phyloP scores from a whole-genome alignment of 2,329 filamentous ascomycete species.

The Madurella fahalii region DNA sequence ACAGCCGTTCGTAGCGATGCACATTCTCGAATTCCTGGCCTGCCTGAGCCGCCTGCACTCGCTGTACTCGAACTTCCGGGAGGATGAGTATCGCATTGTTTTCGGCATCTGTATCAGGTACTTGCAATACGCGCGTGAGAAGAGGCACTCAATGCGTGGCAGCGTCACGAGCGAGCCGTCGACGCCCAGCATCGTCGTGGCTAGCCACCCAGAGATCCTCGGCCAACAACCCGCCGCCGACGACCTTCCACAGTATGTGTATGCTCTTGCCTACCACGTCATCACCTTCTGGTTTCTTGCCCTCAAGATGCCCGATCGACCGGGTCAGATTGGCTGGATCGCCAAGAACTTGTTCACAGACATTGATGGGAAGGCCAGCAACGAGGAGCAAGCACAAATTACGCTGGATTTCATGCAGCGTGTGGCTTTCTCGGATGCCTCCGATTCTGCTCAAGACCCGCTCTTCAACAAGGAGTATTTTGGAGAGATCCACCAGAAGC shows the following conservation, averaged over 20 bases:
- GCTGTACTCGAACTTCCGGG: slow-evolving; percentile 81
- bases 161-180: slow-evolving; percentile 43
- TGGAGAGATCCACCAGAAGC: slow-evolving; percentile 62
- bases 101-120: slow-evolving; percentile 96
- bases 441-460: slow-evolving; percentile 66
- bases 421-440: slow-evolving; percentile 78
- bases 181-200: slow-evolving; percentile 25
- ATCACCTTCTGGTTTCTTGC: slow-evolving; percentile 97
- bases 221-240: slow-evolving; percentile 47
- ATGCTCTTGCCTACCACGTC: slow-evolving; percentile 88
- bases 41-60: slow-evolving; percentile 79
- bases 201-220: slow-evolving; percentile 27
- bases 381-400: slow-evolving; percentile 90
- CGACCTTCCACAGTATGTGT: slow-evolving; percentile 88
- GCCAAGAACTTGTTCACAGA: slow-evolving; percentile 81
- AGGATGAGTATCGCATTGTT: slow-evolving; percentile 88
- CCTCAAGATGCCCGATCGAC: slow-evolving; percentile 76
- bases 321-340: slow-evolving; percentile 85
- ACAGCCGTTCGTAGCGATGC: slow-evolving; percentile 83
- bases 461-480: slow-evolving; percentile 62
- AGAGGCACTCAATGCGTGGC: slow-evolving; percentile 45
- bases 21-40: slow-evolving; percentile 94
- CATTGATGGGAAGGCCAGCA: slow-evolving; percentile 64
- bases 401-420: slow-evolving; percentile 94
- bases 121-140: slow-evolving; percentile 79